A percentile compares a stretch with the other conserved stretches of the same genome.
phyloP scores from a whole-genome alignment of 1,139 yeast species.

The Hyphopichia pseudoburtonii region DNA sequence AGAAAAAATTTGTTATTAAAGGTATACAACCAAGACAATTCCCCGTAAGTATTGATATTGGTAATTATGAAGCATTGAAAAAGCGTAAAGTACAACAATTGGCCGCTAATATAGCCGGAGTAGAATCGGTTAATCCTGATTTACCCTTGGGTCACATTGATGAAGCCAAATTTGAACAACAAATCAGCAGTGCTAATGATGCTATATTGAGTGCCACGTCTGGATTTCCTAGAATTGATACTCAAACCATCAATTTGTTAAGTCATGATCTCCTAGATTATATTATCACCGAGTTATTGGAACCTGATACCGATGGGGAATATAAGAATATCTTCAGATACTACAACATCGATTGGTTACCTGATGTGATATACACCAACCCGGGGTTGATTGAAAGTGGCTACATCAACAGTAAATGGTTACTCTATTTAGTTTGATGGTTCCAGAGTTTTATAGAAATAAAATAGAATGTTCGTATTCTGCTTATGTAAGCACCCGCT shows the following conservation, averaged over 20 bases:
- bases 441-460: neutral
- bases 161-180: conserved; percentile 29
- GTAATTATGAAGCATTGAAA: conserved; percentile 46
- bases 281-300: conserved; percentile 30
- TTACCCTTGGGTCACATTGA: conserved; percentile 43
- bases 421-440: conserved; percentile 35
- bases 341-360: conserved; percentile 43
- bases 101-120: conserved; percentile 8
- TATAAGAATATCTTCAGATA: conserved; percentile 34
- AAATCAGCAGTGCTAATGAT: conserved; percentile 24
- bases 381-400: conserved; percentile 41
- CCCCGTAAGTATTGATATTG: conserved; percentile 44
- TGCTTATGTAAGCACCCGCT: neutral
- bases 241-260: conserved; percentile 22
- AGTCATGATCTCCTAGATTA: conserved; percentile 35
- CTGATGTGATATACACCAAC: conserved; percentile 41
- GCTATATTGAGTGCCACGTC: conserved; percentile 18
- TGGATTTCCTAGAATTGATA: neutral
- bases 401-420: conserved; percentile 37
- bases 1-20: conserved; percentile 81
- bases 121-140: conserved; percentile 11
- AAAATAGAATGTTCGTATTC: neutral
- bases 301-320: conserved; percentile 22
- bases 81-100: conserved; percentile 13
- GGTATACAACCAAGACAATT: conserved; percentile 65